Conservation (phyloP, 2,329 filamentous ascomycete species). For the Sclerotinia minor region DNA sequence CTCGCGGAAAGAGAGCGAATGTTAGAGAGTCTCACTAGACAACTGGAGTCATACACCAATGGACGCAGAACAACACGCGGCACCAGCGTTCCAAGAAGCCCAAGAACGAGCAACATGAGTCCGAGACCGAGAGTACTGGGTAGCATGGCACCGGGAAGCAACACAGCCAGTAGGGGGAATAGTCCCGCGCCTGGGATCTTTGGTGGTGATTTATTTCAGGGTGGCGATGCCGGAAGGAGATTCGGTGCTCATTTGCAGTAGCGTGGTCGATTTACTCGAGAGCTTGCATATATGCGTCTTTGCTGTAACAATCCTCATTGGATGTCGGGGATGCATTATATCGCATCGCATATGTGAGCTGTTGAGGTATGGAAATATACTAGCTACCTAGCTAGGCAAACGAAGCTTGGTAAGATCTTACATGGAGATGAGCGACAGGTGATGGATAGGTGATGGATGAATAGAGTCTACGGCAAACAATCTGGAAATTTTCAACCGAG, state of each 20-base stretch:
- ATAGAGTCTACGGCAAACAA: neutral
- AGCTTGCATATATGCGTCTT: no score
- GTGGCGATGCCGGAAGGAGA: slow-evolving; percentile 5
- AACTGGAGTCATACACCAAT: slow-evolving; percentile 44
- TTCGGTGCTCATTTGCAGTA: slow-evolving; percentile 22
- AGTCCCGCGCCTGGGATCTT: slow-evolving; percentile 34
- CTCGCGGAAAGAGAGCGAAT: slow-evolving; percentile 43
- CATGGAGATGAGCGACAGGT: no score
- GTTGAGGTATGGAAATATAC: neutral
- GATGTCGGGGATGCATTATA: neutral
- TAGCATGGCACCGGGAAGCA: slow-evolving; percentile 22
- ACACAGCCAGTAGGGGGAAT: slow-evolving; percentile 33
- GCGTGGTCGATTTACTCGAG: neutral
- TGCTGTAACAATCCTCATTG: neutral
- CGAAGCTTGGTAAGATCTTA: neutral
- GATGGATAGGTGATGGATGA: neutral
- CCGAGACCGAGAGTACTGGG: slow-evolving; percentile 28
- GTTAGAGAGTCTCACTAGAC: slow-evolving; percentile 44
- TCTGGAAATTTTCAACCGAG: neutral
- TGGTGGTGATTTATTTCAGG: slow-evolving; percentile 12
- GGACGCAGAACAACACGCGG: slow-evolving; percentile 43
- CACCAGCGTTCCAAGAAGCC: slow-evolving; percentile 38
- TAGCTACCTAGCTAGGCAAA: neutral
- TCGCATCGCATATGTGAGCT: neutral
- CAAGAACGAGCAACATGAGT: slow-evolving; percentile 37